Evolutionary conservation across 352 stramenopile species (phyloP).

Genomic region (Pythium chondricola): DNA sequence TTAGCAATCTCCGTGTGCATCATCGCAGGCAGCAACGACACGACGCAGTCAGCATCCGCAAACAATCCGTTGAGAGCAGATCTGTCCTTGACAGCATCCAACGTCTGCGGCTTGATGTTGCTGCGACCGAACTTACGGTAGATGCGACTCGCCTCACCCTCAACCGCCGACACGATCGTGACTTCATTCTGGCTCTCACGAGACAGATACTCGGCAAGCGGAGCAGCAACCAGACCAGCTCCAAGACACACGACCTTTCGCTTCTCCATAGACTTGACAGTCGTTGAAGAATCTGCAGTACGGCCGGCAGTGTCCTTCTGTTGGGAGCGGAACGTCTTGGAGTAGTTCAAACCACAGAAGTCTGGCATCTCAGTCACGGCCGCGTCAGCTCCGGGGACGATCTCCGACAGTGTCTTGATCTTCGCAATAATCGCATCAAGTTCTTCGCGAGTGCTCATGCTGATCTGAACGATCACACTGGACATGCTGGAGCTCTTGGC

Average conservation of each 20-base stretch:
- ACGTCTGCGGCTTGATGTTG: conserved; percentile 63
- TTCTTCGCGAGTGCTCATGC: conserved; percentile 60
- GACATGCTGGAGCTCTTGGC: conserved; percentile 38
- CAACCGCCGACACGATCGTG: conserved; percentile 64
- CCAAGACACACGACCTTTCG: conserved; percentile 86
- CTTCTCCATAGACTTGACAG: conserved; percentile 50
- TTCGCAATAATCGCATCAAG: conserved; percentile 86
- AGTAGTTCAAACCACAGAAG: conserved; percentile 72
- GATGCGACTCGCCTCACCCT: conserved; percentile 66
- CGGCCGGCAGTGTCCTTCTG: conserved; percentile 50
- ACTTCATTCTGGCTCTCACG: conserved; percentile 65
- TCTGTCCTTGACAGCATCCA: conserved; percentile 71
- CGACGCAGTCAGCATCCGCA: conserved; percentile 87
- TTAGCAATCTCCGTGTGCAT: conserved; percentile 92
- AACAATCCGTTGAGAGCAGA: conserved; percentile 55
- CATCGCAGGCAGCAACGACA: conserved; percentile 90
- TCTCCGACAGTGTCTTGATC: conserved; percentile 72
- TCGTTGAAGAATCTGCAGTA: conserved; percentile 17
- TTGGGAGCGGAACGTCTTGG: conserved; percentile 42
- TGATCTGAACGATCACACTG: conserved; percentile 78
- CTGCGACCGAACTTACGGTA: conserved; percentile 55
- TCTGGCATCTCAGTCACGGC: conserved; percentile 77
- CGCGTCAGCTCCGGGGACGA: conserved; percentile 83
- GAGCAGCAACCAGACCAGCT: conserved; percentile 73
- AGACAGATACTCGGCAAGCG: conserved; percentile 85